Conservation (phyloP, 768 basidiomycete genomes). For the Boletales sp. region DNA sequence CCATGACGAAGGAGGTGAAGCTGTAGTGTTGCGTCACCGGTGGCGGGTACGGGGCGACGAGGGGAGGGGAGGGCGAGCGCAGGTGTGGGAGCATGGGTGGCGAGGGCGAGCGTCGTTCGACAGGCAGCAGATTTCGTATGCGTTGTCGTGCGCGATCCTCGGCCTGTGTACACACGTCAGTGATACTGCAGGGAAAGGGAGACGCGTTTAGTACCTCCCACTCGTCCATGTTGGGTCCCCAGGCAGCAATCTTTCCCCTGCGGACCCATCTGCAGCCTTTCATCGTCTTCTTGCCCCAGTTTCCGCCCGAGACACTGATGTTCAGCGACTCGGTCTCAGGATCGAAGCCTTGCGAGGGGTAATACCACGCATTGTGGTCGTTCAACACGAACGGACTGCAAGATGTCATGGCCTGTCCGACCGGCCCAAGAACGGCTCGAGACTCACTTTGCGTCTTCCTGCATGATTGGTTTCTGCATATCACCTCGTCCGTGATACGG, state of each 20-base stretch:
- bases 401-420: conserved; percentile 5
- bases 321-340: conserved; percentile 58
- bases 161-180: conserved; percentile 46
- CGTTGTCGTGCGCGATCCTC: conserved; percentile 85
- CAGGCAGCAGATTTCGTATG: conserved; percentile 61
- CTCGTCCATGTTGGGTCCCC: conserved; percentile 82
- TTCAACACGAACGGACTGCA: conserved; percentile 48
- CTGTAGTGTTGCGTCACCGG: conserved; percentile 66
- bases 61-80: conserved; percentile 74
- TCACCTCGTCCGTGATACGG: not conserved
- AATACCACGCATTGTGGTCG: conserved; percentile 81
- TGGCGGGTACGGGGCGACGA: conserved; percentile 69
- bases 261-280: conserved; percentile 81
- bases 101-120: conserved; percentile 60
- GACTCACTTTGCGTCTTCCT: conserved; percentile 31
- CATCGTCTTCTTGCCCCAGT: conserved; percentile 80
- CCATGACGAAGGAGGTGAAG: conserved; percentile 83
- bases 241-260: conserved; percentile 74
- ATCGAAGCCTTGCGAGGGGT: conserved; percentile 72
- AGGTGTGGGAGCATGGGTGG: conserved; percentile 74
- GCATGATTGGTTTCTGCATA: conserved; percentile 27
- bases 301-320: conserved; percentile 53
- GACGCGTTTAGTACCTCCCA: conserved; percentile 61
- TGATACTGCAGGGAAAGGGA: conserved; percentile 6
- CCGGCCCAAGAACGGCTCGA: not conserved